Percentiles rank a stretch among this genome's conserved stretches.
phyloP scores from a whole-genome alignment of 2,329 filamentous ascomycete genomes.

The Clonostachys byssicola region DNA sequence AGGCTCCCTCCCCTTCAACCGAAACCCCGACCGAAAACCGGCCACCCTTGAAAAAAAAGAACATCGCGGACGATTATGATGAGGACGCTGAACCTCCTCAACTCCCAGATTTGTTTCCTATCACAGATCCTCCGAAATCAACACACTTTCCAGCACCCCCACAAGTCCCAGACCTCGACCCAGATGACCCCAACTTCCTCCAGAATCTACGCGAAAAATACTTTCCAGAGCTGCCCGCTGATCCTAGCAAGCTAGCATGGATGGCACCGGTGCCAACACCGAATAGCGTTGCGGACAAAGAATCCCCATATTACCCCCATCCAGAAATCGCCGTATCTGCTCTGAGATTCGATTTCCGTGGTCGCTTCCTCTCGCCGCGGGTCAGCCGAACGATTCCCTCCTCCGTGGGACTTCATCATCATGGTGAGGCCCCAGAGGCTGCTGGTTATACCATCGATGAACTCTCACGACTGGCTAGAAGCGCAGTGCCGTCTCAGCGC shows the following conservation, averaged over 20 bases:
- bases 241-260: constrained; percentile 85
- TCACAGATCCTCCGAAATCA: constrained; percentile 30
- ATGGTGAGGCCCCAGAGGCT: constrained; percentile 86
- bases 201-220: constrained; percentile 84
- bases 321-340: constrained; percentile 70
- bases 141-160: constrained; percentile 60
- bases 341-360: constrained; percentile 85
- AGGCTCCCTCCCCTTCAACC: not conserved
- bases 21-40: not conserved
- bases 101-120: constrained; percentile 34
- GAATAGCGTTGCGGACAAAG: constrained; percentile 59
- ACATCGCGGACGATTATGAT: constrained; percentile 22
- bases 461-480: constrained; percentile 74
- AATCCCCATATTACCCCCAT: constrained; percentile 78
- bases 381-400: constrained; percentile 71
- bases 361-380: constrained; percentile 73
- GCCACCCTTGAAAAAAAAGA: not conserved
- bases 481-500: constrained; percentile 78
- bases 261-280: constrained; percentile 70
- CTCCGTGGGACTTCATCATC: constrained; percentile 83
- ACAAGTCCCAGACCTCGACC: constrained; percentile 70
- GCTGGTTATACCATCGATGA: constrained; percentile 93
- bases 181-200: constrained; percentile 78
- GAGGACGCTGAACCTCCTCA: constrained; percentile 35
- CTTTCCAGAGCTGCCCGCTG: constrained; percentile 82